Evolutionary conservation across 2,329 filamentous ascomycete species (phyloP), one percentile per base, ranked within the genome.

Genomic region (Zymoseptoria passerinii): DNA sequence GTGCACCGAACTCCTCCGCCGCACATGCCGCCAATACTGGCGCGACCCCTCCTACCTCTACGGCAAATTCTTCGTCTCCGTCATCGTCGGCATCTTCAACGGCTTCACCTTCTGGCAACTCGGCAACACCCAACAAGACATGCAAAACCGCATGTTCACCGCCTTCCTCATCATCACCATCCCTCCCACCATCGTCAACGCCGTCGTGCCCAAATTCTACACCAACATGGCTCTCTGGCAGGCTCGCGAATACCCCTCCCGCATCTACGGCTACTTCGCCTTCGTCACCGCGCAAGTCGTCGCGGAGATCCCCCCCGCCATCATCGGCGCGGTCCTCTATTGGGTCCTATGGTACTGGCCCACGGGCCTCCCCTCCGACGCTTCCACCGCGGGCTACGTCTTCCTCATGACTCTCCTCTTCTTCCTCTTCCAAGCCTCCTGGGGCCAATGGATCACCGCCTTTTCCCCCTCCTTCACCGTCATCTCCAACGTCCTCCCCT

Each of bases 141-240:
- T 91, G 80, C 87, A 91, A 69, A 84, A 89, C 73, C 82, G 87
- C 65, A 86, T 91, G 81, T 92, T 92, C 77, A 87, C 87, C 20
- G 81, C 86, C 61, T 79, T 87, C 54, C 72, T 87, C 44, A 78
- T 78, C 62, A 58, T 79, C 28, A 71, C 77, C 48, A 72, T 90
- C 55, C 85, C 87, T 0, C 85, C 87, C 0, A 86, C 86, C 23
- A 78, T 91, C 54, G 81, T 92, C 68, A 91, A 91, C 71, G 81
- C 78, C 10, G 81, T 90, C 2, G 81, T 91, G 1, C 86, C 88
- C n/a, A 90, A 89, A 65, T 92, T 91, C 78, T 89, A 85, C 72
- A 77, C 80, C 65, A 89, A 89, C 71, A 83, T 88, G 71, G 80
- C 80, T 0, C 76, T 92, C 2, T 92, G 87, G 86, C 82, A 88